Evolutionary conservation across 1,139 yeast genomes (phyloP), one percentile per base, ranked within the genome.

Genomic region (Pichia sp.): DNA sequence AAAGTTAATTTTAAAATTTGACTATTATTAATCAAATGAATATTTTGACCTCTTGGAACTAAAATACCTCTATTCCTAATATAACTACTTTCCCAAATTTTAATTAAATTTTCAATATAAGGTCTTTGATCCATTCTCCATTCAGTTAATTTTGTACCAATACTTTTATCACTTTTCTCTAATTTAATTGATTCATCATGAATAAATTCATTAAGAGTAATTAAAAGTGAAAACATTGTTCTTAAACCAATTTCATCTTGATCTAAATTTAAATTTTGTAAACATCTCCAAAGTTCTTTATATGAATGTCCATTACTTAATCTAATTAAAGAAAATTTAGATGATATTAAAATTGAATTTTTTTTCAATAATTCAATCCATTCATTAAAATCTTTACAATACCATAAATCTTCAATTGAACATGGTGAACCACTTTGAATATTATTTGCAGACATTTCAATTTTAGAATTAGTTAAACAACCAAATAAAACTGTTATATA

Each of bases 351-450:
- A 17, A 69, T 53, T 28, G 64, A 60, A 35, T 62, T 60, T 22
- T 54, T 58, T 2, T 54, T 53, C 32, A 72, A 48, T 21, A 61
- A 43, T 6, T 55, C 50, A 39, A 64, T 64, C 96, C 96, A 88
- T 38, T 74, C 77, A 6, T 58, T 54, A 11, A 78, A 65, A 39
- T 71, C 67, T 28, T 69, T 69, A 34, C 85, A 74, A 40, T 68
- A 66, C 91, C 95, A 88, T 47, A 88, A 62, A 14, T 68, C 68
- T 55, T 84, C 95, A 52, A 71, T 63, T 25, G 69, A 69, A 57
- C 95, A 84, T 31, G 84, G 84, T 15, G 76, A 74, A 14, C 96
- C 96, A 57, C 89, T 80, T 43, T 71, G 69, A 44, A 84, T 65
- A 47, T 79, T 79, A 24, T 71, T 67, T n/a, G 77, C 72, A 42